Percentiles rank a stretch among this genome's conserved stretches.
phyloP scores from a whole-genome alignment of 129 eudicot genomes.

The Saussurea involucrata region DNA sequence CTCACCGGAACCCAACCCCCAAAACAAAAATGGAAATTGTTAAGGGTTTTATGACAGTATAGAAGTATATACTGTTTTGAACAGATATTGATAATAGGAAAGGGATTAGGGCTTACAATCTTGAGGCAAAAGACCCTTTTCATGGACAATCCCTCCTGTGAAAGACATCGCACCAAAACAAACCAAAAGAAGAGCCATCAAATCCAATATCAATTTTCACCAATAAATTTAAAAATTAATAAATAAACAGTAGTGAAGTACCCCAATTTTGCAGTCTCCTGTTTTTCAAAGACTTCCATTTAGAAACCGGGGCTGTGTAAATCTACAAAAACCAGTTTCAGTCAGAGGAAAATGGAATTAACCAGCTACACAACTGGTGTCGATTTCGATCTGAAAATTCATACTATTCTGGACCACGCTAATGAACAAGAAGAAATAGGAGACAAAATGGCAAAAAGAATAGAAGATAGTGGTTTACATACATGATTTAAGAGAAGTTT shows the following conservation, averaged over 20 bases:
- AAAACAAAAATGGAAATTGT: too few relatives aligned
- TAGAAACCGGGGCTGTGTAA: slow-evolving; percentile 70
- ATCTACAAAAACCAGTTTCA: slow-evolving; percentile 38
- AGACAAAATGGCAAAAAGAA: neutral
- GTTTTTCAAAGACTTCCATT: slow-evolving; percentile 84
- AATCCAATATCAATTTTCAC: neutral
- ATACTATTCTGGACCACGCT: neutral
- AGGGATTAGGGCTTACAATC: slow-evolving; percentile 50
- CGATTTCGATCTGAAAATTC: neutral
- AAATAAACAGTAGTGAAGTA: slow-evolving; percentile 12
- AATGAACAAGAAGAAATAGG: neutral
- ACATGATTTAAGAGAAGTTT: slow-evolving; percentile 53
- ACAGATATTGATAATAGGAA: neutral
- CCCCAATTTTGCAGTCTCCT: slow-evolving; percentile 98
- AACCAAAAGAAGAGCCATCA: neutral
- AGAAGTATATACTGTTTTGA: too few relatives aligned
- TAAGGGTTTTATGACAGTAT: too few relatives aligned
- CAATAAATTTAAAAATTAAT: neutral
- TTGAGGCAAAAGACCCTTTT: slow-evolving; percentile 87
- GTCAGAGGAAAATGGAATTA: neutral
- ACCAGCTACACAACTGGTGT: neutral
- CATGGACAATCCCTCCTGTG: slow-evolving; percentile 91
- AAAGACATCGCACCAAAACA: neutral
- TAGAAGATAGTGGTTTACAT: slow-evolving; percentile 11
- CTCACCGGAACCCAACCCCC: too few relatives aligned